Conservation (phyloP, 805 yeast genomes). For the Candida yuanshanica region DNA sequence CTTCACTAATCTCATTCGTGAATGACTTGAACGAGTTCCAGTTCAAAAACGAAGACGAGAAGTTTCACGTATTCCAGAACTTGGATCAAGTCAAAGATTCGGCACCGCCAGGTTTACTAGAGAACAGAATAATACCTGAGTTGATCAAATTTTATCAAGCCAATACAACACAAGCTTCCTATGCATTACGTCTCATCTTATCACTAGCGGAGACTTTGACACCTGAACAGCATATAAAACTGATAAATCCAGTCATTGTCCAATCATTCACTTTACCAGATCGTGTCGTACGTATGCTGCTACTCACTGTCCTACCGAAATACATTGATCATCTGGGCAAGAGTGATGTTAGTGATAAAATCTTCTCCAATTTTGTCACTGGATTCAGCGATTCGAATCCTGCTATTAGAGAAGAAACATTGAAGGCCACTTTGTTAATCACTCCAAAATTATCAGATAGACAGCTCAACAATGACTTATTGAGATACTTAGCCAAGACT, state of each 20-base stretch:
- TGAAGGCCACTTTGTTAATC: conserved; percentile 55
- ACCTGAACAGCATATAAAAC: conserved; percentile 32
- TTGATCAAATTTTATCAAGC: conserved; percentile 40
- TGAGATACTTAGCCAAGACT: conserved; percentile 74
- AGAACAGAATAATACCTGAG: conserved; percentile 66
- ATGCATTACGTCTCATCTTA: conserved; percentile 24
- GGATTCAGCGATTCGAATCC: conserved; percentile 86
- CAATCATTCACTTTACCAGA: conserved; percentile 62
- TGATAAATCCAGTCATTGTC: conserved; percentile 58
- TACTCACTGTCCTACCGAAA: conserved; percentile 57
- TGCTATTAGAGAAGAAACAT: conserved; percentile 73
- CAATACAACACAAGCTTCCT: conserved; percentile 24
- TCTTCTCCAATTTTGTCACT: conserved; percentile 63
- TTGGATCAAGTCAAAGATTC: conserved; percentile 29
- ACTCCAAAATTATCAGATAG: conserved; percentile 66
- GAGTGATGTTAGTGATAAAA: conserved; percentile 58
- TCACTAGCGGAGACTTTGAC: conserved; percentile 27
- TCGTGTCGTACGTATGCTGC: conserved; percentile 68
- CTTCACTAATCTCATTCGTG: conserved; percentile 46
- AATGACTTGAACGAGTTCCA: conserved; percentile 51
- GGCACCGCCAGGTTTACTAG: conserved; percentile 49
- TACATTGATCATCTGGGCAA: conserved; percentile 47
- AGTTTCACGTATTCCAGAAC: conserved; percentile 38
- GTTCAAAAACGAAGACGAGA: conserved; percentile 48
- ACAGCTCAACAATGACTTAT: conserved; percentile 79